These are phyloP conservation scores for Spizellomyces sp. DNA, from an alignment of 192 early-diverging fungal genomes.

Conservation along the genomic window DNA sequence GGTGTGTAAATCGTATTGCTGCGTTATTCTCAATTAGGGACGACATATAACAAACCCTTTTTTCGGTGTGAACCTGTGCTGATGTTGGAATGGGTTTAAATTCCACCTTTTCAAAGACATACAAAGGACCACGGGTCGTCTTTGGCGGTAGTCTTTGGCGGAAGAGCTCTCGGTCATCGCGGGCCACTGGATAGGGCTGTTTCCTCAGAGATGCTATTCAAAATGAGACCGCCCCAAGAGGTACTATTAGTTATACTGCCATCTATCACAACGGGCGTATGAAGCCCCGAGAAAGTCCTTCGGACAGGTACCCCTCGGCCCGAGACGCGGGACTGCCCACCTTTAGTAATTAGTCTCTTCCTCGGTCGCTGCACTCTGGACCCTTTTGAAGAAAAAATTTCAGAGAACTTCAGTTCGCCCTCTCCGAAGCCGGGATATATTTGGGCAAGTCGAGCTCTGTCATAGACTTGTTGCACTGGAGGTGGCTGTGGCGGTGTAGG, in stretches of 20 bases:
- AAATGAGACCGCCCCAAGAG: too few species aligned
- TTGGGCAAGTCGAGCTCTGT: neutral
- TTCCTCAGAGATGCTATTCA: neutral
- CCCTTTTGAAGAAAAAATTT: slow-evolving; percentile 3
- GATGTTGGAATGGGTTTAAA: neutral
- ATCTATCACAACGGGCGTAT: too few species aligned
- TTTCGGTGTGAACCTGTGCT: neutral
- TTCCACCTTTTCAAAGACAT: neutral
- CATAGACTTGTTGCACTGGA: slow-evolving; percentile 2
- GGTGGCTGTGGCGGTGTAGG: neutral
- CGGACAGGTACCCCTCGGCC: too few species aligned
- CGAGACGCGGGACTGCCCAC: too few species aligned
- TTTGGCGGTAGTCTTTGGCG: slow-evolving; percentile 3
- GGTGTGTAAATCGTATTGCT: too few species aligned
- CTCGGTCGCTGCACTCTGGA: neutral
- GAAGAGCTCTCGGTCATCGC: slow-evolving; percentile 29
- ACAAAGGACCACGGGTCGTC: neutral
- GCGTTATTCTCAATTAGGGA: too few species aligned
- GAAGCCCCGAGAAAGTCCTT: too few species aligned
- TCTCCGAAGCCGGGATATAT: slow-evolving; percentile 18
- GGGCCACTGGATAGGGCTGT: slow-evolving; percentile 11
- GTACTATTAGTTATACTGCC: too few species aligned
- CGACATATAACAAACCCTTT: neutral
- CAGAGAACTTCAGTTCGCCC: slow-evolving; percentile 8
- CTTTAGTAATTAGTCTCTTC: neutral